These are phyloP conservation scores for Geotrichum bryndzae DNA, from an alignment of 1,139 yeast species.

Conservation along the genomic window DNA sequence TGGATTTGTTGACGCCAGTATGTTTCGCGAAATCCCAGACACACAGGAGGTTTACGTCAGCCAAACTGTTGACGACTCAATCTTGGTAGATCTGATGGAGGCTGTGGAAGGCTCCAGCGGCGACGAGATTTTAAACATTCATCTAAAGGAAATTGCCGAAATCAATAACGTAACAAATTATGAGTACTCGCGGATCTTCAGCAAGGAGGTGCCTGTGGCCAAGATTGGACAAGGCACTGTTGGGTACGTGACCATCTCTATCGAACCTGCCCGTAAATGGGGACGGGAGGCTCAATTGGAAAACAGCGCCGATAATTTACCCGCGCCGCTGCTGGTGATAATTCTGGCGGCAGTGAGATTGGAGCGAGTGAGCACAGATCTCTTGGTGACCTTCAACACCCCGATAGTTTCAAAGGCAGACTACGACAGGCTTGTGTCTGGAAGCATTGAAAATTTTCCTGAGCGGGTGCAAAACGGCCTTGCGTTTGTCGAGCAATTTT, in stretches of 20 bases:
- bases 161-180: conserved; percentile 34
- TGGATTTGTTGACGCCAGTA: conserved; percentile 63
- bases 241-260: conserved; percentile 29
- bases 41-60: conserved; percentile 76
- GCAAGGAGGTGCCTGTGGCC: conserved; percentile 1
- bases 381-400: conserved; percentile 54
- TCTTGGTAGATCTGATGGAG: conserved; percentile 17
- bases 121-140: conserved; percentile 37
- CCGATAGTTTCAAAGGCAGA: conserved; percentile 37
- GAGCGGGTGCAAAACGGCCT: conserved; percentile 33
- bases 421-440: conserved; percentile 19
- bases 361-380: conserved; percentile 50
- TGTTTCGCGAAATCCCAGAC: conserved; percentile 75
- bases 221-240: background rate
- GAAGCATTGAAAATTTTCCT: conserved; percentile 24
- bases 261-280: conserved; percentile 46
- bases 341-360: conserved; percentile 35
- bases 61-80: conserved; percentile 19
- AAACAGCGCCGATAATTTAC: background rate
- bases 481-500: conserved; percentile 27
- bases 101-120: conserved; percentile 26
- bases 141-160: conserved; percentile 40
- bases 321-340: conserved; percentile 14
- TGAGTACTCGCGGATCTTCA: conserved; percentile 10
- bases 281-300: conserved; percentile 29